Evolutionary conservation across 2,329 filamentous ascomycete species (phyloP).

Genomic region (Diaporthe helianthi): DNA sequence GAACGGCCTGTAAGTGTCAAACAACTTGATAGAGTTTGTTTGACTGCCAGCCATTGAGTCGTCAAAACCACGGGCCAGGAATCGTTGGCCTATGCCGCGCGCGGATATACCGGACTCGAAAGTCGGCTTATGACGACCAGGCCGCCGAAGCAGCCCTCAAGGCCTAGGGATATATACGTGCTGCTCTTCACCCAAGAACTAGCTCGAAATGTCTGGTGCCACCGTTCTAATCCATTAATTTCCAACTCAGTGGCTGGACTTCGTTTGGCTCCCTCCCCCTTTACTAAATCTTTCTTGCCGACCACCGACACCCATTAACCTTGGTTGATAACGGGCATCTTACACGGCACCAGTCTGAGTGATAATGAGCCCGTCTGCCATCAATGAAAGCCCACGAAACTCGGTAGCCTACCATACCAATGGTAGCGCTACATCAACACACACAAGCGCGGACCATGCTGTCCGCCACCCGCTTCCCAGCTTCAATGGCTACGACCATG

Average conservation of each 20-base stretch:
- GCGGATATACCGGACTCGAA: slow-evolving; percentile 18
- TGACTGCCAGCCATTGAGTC: slow-evolving; percentile 18
- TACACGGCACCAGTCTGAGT: slow-evolving; percentile 36
- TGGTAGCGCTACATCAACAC: slow-evolving; percentile 41
- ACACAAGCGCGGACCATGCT: slow-evolving; percentile 60
- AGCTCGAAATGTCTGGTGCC: background rate
- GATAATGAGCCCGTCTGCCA: slow-evolving; percentile 66
- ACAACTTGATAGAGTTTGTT: slow-evolving; percentile 22
- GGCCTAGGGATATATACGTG: slow-evolving; percentile 28
- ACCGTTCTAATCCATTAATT: background rate
- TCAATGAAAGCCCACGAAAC: slow-evolving; percentile 56
- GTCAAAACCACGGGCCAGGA: slow-evolving; percentile 12
- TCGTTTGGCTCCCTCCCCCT: background rate
- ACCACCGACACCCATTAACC: background rate
- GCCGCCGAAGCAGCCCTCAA: background rate
- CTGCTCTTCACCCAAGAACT: slow-evolving; percentile 2
- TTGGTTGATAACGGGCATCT: slow-evolving; percentile 2
- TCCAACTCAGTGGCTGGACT: background rate
- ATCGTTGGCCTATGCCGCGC: background rate
- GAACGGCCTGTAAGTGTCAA: slow-evolving; percentile 30
- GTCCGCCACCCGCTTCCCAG: slow-evolving; percentile 58
- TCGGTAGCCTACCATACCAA: slow-evolving; percentile 47
- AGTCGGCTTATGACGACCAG: slow-evolving; percentile 28
- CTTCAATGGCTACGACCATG: slow-evolving; percentile 89
- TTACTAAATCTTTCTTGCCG: background rate